These are phyloP conservation scores for Hemisphaericaspora subhashii DNA, from an alignment of 1,139 yeast genomes.

Conservation along the genomic window DNA sequence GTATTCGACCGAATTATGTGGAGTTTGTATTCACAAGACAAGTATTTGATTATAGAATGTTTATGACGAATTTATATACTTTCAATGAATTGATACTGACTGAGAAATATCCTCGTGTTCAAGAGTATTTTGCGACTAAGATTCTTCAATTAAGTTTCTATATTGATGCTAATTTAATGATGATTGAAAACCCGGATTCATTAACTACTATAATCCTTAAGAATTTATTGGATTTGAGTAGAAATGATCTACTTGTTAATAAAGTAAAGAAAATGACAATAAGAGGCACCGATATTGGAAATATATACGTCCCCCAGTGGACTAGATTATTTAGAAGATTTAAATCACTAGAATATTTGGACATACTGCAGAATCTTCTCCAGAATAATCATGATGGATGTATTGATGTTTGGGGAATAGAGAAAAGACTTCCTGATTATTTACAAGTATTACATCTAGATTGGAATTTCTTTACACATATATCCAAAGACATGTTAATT, in stretches of 20 bases:
- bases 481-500: slow-evolving; percentile 23
- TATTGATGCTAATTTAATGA: slow-evolving; percentile 29
- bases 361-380: slow-evolving; percentile 30
- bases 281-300: slow-evolving; percentile 39
- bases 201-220: slow-evolving; percentile 15
- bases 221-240: slow-evolving; percentile 12
- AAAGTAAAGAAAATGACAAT: slow-evolving; percentile 29
- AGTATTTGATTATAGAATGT: slow-evolving; percentile 29
- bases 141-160: slow-evolving; percentile 25
- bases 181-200: slow-evolving; percentile 17
- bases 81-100: slow-evolving; percentile 13
- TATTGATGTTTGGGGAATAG: slow-evolving; percentile 24
- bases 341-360: slow-evolving; percentile 21
- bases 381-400: slow-evolving; percentile 14
- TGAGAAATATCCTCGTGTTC: slow-evolving; percentile 11
- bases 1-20: slow-evolving; percentile 25
- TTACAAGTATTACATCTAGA: slow-evolving; percentile 27
- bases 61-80: slow-evolving; percentile 25
- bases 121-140: slow-evolving; percentile 19
- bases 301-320: slow-evolving; percentile 35
- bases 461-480: slow-evolving; percentile 24
- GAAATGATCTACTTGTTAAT: slow-evolving; percentile 12
- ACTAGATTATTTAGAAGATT: slow-evolving; percentile 30
- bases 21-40: slow-evolving; percentile 30
- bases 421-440: slow-evolving; percentile 31